Evolutionary conservation across 805 yeast genomes (phyloP).

Genomic region (Sugiyamaella americana): DNA sequence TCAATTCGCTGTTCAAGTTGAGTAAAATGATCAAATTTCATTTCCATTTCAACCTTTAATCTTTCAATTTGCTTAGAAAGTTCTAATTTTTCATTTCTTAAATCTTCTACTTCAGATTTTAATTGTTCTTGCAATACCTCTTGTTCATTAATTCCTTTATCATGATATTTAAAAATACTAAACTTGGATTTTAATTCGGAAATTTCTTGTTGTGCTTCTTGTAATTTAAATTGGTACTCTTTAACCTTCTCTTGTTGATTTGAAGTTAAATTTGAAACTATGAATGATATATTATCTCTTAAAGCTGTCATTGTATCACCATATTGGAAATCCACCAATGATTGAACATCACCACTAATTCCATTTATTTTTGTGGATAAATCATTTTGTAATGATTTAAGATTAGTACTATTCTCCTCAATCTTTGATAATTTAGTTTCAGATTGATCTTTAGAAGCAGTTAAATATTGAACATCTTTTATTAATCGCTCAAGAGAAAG

Average conservation of each 20-base stretch:
- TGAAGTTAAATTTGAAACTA: constrained; percentile 2
- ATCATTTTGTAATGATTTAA: neutral
- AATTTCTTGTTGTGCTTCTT: constrained; percentile 6
- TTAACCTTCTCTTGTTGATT: neutral
- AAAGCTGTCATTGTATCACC: constrained; percentile 9
- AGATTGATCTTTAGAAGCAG: too few species aligned
- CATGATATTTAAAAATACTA: constrained; percentile 2
- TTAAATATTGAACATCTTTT: too few species aligned
- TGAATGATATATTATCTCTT: neutral
- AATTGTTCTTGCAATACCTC: neutral
- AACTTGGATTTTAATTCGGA: constrained; percentile 6
- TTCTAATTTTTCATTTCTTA: neutral
- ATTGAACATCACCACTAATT: constrained; percentile 18
- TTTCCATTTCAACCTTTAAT: constrained; percentile 24
- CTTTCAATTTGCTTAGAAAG: constrained; percentile 13
- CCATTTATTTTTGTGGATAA: constrained; percentile 5
- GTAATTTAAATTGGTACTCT: neutral
- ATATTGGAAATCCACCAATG: constrained; percentile 20
- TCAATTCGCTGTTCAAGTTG: constrained; percentile 26
- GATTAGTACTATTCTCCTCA: too few species aligned
- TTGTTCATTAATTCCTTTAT: neutral
- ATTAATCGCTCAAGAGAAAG: too few species aligned
- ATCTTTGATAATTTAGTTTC: too few species aligned
- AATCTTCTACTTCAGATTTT: neutral
- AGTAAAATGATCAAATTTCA: constrained; percentile 28